These are phyloP conservation scores for Ophiostoma angusticollis DNA, from an alignment of 2,329 filamentous ascomycete genomes.

Conservation along the genomic window DNA sequence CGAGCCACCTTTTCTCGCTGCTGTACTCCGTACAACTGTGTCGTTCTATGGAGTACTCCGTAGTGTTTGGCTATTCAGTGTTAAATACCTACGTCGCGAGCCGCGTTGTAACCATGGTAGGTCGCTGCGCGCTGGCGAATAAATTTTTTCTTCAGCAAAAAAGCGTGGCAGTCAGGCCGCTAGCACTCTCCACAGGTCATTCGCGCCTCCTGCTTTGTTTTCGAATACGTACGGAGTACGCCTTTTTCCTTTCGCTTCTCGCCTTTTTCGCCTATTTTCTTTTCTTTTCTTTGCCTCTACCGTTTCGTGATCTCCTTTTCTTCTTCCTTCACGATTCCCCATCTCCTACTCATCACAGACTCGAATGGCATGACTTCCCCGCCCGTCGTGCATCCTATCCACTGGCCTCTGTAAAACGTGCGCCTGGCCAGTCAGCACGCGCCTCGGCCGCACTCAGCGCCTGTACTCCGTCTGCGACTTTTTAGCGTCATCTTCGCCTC, in stretches of 20 bases:
- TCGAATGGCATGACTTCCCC: not conserved
- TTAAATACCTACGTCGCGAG: constrained; percentile 10
- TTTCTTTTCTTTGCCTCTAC: not conserved
- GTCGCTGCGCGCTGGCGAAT: not conserved
- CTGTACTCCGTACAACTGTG: no score
- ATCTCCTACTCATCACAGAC: not conserved
- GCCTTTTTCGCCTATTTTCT: not conserved
- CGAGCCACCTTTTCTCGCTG: no score
- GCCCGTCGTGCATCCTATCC: not conserved
- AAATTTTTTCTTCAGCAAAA: constrained; percentile 4
- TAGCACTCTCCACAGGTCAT: not conserved
- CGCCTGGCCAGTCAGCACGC: constrained; percentile 5
- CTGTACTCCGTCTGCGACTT: not conserved
- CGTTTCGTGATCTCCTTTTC: not conserved
- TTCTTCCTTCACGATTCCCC: not conserved
- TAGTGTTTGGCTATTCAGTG: no score
- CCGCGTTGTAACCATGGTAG: constrained; percentile 10
- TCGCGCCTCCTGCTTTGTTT: constrained; percentile 1
- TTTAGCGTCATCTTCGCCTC: constrained; percentile 9
- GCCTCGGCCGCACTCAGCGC: constrained; percentile 3
- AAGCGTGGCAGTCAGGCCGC: no score
- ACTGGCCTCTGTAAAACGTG: not conserved
- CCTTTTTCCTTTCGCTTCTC: not conserved
- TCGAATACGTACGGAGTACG: no score
- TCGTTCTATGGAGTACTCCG: no score